phyloP scores from a whole-genome alignment of 345 rosid species.

The Arabis alpina region DNA sequence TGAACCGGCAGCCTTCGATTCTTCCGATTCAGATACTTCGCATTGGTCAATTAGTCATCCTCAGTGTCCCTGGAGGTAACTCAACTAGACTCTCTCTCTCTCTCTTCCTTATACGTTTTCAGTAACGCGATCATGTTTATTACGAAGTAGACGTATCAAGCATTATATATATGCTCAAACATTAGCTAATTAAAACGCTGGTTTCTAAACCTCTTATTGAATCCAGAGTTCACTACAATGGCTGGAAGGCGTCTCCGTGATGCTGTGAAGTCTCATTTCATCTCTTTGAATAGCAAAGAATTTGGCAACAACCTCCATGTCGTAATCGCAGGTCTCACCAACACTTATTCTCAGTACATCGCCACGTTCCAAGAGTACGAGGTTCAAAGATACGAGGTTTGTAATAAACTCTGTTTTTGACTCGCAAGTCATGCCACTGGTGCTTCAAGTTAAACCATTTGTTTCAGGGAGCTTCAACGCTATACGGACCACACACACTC shows the following conservation, averaged over 20 bases:
- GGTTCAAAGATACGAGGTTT: conserved; percentile 94
- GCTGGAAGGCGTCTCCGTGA: conserved; percentile 99
- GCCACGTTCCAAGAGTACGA: conserved; percentile 90
- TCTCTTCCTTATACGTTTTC: neutral
- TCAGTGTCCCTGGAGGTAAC: conserved; percentile 94
- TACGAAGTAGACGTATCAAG: no score
- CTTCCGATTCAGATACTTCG: conserved; percentile 92
- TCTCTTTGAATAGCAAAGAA: conserved; percentile 42
- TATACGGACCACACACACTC: conserved; percentile 84
- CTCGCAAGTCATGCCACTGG: neutral
- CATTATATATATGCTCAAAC: neutral
- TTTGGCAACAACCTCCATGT: conserved; percentile 49
- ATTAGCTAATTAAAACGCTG: neutral
- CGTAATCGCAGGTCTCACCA: conserved; percentile 49
- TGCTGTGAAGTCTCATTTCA: conserved; percentile 56
- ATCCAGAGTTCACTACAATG: conserved; percentile 83
- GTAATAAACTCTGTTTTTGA: neutral
- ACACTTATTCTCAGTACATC: conserved; percentile 79
- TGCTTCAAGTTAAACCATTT: neutral
- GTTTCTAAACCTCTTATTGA: conserved; percentile 2
- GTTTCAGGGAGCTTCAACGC: conserved; percentile 85
- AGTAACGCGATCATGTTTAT: neutral
- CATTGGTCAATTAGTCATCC: conserved; percentile 88
- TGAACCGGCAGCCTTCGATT: conserved; percentile 75
- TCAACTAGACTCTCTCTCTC: neutral